Evolutionary conservation across 2,329 filamentous ascomycete genomes (phyloP), one percentile per base, ranked within the genome.

Genomic region (Pseudogymnoascus sp.): DNA sequence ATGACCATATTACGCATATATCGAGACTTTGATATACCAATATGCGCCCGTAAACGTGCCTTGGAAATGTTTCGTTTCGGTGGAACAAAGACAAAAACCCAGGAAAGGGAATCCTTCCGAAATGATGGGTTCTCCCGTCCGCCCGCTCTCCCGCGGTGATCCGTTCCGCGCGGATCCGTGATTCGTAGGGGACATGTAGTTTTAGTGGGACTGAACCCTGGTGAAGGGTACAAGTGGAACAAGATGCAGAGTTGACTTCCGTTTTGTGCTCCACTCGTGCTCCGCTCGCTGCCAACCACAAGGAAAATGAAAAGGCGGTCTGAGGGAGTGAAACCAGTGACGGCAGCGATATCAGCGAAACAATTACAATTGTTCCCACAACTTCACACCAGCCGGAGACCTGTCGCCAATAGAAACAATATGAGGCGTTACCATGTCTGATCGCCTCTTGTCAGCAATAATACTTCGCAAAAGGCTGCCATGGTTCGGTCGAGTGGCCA

Each of bases 131-230:
- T 56, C 49, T 34, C 49, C 49, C 49, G 49, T 56, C 49, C 49
- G 28, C 49, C 49, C 49, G 49, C 49, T 56, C n/a, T 56, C 49
- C 49, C 49, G 49, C n/a, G 49, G 9, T 34, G 49, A 56, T 56
- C 49, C 49, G 49, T 56, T 56, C 49, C 49, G 49, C 28, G 49
- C 49, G 49, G 49, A 56, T 56, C 49, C 49, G 49, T 56, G 49
- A 56, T 56, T 56, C 49, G 49, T 34, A 56, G n/a, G 49, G 49
- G 49, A 56, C n/a, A 56, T 12, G 49, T 34, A 53, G 25, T 34
- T 56, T 56, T 56, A 56, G 49, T 56, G 49, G 49, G 49, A 16
- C 49, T 34, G 25, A 31, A 56, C 49, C 49, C 49, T 56, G 49
- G 5, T 34, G 49, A 56, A 56, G 49, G 49, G 49, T 56, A 34